Evolutionary conservation across 805 yeast genomes (phyloP).

Genomic region (Saccharomycopsis fermentans): DNA sequence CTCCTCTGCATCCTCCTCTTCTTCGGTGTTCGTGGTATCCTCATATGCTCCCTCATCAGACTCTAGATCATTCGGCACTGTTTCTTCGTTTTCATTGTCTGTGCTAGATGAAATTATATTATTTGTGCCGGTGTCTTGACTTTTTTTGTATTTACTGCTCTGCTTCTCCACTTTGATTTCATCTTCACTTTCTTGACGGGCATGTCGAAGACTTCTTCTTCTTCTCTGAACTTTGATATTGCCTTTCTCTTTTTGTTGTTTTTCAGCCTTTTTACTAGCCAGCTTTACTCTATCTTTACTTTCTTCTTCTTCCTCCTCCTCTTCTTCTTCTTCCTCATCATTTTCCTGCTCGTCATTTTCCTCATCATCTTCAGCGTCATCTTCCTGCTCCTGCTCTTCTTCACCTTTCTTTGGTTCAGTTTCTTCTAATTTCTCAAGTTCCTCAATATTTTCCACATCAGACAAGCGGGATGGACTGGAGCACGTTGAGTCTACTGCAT

Average conservation of each 20-base stretch:
- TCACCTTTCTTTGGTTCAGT: neutral
- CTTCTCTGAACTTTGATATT: neutral
- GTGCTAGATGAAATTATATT: neutral
- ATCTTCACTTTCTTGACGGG: neutral
- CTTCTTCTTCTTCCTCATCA: too few species aligned
- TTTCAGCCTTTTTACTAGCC: constrained; percentile 1
- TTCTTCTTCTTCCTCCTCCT: constrained; percentile 5
- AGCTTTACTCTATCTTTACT: neutral
- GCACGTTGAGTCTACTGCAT: constrained; percentile 12
- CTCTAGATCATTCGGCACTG: neutral
- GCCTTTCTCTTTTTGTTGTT: neutral
- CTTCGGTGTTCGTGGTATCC: neutral
- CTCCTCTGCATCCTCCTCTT: neutral
- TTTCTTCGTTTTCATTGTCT: neutral
- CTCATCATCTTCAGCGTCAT: constrained; percentile 5
- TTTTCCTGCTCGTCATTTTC: too few species aligned
- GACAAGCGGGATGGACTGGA: constrained; percentile 14
- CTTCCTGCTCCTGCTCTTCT: constrained; percentile 2
- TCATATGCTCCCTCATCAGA: neutral
- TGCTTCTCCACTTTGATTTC: neutral
- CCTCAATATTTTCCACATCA: constrained; percentile 5
- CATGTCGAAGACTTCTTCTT: neutral
- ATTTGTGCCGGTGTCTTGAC: neutral
- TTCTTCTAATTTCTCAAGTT: constrained; percentile 3
- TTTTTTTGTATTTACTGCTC: neutral